Evolutionary conservation across 768 basidiomycete genomes (phyloP), one percentile per base, ranked within the genome.

Genomic region (Leucosporidium yakuticum): DNA sequence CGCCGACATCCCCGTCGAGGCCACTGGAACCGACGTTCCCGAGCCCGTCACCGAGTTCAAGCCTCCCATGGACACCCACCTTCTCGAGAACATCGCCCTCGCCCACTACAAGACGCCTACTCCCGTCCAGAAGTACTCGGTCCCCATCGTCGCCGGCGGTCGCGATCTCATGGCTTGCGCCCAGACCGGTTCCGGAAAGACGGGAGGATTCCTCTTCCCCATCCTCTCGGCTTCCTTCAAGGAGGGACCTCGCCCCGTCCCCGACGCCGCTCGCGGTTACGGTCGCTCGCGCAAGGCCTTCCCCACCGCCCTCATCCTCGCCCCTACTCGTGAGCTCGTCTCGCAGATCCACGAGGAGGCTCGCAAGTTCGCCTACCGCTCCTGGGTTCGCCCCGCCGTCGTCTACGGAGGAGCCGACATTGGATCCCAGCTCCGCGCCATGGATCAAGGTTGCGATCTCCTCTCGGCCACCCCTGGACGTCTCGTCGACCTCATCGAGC

Each of bases 351-450:
- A 99, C 79, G 96, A 98, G 3, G 96, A 99, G 80, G 95, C 96
- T 32, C 88, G 94, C 78, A 98, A 98, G 81, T 99, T 99, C 76
- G 89, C 95, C 29, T 99, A 99, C 81, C 90, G 96, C 68, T 97
- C 96, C 49, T 98, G 96, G 96, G 94, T 98, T 69, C 88, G 91
- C 75, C 94, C 96, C 44, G 96, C 96, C 70, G 96, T 98, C 55
- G 96, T 97, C 29, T 99, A 99, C 79, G 96, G 96, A 75, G 96
- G 96, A 78, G 96, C 96, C 64, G 96, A 98, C 79, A 98, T 99
- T 80, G 91, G 89, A 76, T 86, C 87, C 76, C 96, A 99, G 80
- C 85, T 98, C 65, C 90, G 96, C 74, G 83, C 81, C 73, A 91
- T 98, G 74, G 96, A 99, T 78, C 90, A 91, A 69, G 96, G 96